A percentile compares a stretch with the other conserved stretches of the same genome.
Evolutionary conservation across 176 grass and related monocot genomes (phyloP).

Genomic region (Phyllostachys edulis): DNA sequence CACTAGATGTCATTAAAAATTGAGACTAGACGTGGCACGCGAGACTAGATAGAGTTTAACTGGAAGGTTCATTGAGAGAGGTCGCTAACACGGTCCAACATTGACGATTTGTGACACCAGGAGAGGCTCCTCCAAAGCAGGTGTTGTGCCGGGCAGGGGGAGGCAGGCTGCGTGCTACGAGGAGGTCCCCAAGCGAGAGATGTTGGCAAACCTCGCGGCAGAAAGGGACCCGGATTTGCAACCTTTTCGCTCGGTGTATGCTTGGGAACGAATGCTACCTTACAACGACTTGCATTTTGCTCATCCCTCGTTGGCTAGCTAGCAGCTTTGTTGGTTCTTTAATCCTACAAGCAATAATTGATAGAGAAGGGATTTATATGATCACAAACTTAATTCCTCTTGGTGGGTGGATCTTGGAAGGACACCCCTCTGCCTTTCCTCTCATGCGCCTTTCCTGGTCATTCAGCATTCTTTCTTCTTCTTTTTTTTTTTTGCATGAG

Average conservation of each 20-base stretch:
- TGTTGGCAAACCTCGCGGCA: conserved; percentile 19
- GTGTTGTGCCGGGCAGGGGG: conserved; percentile 5
- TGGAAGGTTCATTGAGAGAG: too few species aligned
- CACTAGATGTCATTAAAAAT: too few species aligned
- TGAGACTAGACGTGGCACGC: too few species aligned
- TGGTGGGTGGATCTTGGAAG: not conserved
- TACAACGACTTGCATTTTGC: conserved; percentile 7
- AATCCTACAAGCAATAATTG: not conserved
- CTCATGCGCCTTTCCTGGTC: too few species aligned
- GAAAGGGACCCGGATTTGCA: not conserved
- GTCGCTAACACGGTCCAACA: too few species aligned
- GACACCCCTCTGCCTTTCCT: too few species aligned
- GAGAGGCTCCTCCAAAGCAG: not conserved
- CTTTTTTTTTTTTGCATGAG: too few species aligned
- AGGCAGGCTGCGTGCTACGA: conserved; percentile 32
- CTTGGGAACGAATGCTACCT: not conserved
- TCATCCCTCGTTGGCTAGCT: not conserved
- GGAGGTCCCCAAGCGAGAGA: not conserved
- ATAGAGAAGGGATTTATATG: not conserved
- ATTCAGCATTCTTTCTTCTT: too few species aligned
- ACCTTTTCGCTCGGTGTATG: not conserved
- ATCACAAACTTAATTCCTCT: not conserved
- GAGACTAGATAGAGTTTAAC: too few species aligned
- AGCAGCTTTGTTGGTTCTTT: not conserved
- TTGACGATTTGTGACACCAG: not conserved